Conservation (phyloP, 805 yeast genomes). For the Saccharomycopsis fermentans region DNA sequence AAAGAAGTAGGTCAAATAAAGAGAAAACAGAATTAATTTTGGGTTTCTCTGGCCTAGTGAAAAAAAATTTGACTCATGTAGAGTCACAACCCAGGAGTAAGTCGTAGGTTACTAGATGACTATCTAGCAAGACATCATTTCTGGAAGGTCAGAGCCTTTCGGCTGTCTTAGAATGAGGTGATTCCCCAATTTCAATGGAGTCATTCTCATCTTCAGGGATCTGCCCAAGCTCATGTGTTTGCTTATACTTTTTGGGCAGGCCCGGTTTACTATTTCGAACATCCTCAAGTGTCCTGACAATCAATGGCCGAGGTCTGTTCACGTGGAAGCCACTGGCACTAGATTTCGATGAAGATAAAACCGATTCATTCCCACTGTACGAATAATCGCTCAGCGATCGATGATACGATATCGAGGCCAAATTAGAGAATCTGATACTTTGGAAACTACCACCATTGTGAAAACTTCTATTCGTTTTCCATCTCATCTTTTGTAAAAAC, state of each 20-base stretch:
- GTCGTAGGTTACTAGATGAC: no score
- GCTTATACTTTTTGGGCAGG: not conserved
- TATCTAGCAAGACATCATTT: no score
- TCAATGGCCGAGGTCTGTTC: conserved; percentile 23
- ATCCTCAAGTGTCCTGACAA: conserved; percentile 8
- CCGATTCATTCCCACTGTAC: not conserved
- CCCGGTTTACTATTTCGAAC: not conserved
- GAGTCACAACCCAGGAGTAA: no score
- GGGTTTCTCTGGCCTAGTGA: no score
- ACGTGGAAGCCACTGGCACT: conserved; percentile 23
- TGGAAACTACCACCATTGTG: not conserved
- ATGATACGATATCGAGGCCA: not conserved
- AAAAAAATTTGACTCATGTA: no score
- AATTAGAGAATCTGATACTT: not conserved
- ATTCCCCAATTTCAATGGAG: not conserved
- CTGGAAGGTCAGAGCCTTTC: not conserved
- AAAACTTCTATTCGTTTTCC: not conserved
- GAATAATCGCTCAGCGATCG: not conserved
- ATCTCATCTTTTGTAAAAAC: conserved; percentile 1
- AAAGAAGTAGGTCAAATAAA: not conserved
- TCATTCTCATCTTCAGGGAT: not conserved
- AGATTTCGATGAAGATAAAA: not conserved
- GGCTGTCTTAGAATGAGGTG: no score
- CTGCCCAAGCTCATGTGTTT: not conserved
- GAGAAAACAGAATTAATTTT: not conserved